These are phyloP conservation scores for Lentinula sp. DNA, from an alignment of 768 basidiomycete species.

Conservation along the genomic window DNA sequence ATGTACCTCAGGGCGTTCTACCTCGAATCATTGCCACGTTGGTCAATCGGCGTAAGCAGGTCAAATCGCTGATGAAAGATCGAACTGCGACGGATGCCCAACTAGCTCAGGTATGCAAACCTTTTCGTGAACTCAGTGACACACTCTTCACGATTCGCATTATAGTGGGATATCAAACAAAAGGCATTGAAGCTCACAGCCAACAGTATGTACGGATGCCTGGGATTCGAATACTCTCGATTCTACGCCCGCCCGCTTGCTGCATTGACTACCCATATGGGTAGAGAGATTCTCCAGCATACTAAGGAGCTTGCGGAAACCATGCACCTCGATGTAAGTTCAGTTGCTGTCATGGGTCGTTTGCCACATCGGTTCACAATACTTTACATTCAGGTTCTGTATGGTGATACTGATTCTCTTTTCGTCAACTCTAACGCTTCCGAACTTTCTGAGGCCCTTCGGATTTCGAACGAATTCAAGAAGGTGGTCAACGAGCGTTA, in stretches of 20 bases:
- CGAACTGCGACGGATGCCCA: slow-evolving; percentile 65
- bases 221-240: slow-evolving; percentile 94
- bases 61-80: slow-evolving; percentile 95
- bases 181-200: slow-evolving; percentile 96
- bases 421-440: slow-evolving; percentile 96
- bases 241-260: slow-evolving; percentile 98
- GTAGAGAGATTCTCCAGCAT: slow-evolving; percentile 92
- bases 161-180: slow-evolving; percentile 94
- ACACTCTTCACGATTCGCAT: not conserved
- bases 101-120: slow-evolving; percentile 63
- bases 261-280: slow-evolving; percentile 95
- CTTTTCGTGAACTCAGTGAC: not conserved
- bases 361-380: not conserved
- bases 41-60: slow-evolving; percentile 82
- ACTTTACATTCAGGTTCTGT: slow-evolving; percentile 70
- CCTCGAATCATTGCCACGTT: slow-evolving; percentile 97
- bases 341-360: not conserved
- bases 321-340: slow-evolving; percentile 77
- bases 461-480: slow-evolving; percentile 90
- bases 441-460: slow-evolving; percentile 82
- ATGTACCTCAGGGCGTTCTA: slow-evolving; percentile 79
- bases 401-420: slow-evolving; percentile 98
- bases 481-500: slow-evolving; percentile 95
- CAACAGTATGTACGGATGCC: slow-evolving; percentile 99
- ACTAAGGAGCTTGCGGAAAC: slow-evolving; percentile 91